Base-by-base conservation (phyloP, 1,139 yeast species). In the Tardiomyces digboiensis region DNA sequence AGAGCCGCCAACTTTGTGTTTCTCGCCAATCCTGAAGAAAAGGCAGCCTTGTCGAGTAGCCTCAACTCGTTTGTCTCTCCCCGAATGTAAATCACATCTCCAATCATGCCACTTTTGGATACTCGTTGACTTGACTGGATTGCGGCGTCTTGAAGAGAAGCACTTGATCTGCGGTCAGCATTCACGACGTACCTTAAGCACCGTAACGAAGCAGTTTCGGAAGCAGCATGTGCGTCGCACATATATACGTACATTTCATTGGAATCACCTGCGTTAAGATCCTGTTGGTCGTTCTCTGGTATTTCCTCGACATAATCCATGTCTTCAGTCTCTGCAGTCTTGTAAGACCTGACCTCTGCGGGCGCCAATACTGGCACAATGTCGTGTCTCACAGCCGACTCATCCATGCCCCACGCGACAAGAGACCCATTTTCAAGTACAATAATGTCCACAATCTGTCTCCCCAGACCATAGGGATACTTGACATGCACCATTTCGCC, bases 21-120 rank as follows among this genome's bases (percentile, higher is more conserved):
- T 51, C 96, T 66, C 0, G 96, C 83, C 36, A 88, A 66, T 0
- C 96, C 97, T 44, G 86, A 79, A 1, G 95, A 83, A 61, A 87
- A 87, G 0, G 97, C 95, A 2, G 91, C 86, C 65, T 82, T 86
- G 57, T 87, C 95, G 36, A 84, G 64, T 40, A 82, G 55, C 39
- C 76, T 71, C 47, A 76, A 71, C 19, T 70, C 67, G 2, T 60
- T 57, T 7, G 70, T 67, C 2, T 55, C 52, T 1, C 82, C 82
- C 46, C 74, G 76, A 16, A 86, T 70, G 19, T 81, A 71, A 48
- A 86, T 75, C 3, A 82, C 72, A 49, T 86, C 95, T 3, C 87
- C 87, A 36, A 77, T 75, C 65, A 82, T 71, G 45, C 61, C 59
- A 40, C 68, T 62, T n/a, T 45, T 51, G 38, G 45, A 42, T 16